These are phyloP conservation scores for Cladophialophora bantiana DNA, from an alignment of 2,329 filamentous ascomycete genomes.

Conservation along the genomic window DNA sequence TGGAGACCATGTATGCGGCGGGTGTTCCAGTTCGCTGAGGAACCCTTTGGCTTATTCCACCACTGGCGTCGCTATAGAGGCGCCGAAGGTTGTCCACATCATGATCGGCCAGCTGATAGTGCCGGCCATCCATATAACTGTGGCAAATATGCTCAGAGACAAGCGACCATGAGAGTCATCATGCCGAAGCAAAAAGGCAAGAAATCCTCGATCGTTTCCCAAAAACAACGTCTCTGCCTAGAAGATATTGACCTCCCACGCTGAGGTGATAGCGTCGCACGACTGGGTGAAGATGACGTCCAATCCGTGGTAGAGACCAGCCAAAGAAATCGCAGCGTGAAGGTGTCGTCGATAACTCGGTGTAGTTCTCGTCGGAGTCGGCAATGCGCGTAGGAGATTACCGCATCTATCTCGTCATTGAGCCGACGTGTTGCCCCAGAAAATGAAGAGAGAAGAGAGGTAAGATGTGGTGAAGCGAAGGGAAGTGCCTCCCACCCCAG, in stretches of 20 bases:
- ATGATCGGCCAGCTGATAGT: neutral
- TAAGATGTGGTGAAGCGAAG: no score
- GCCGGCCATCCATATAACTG: neutral
- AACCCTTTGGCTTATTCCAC: neutral
- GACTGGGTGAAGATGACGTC: neutral
- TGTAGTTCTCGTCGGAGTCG: no score
- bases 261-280: neutral
- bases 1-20: neutral
- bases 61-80: neutral
- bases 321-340: neutral
- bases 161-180: neutral
- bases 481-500: no score
- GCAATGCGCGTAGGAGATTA: no score
- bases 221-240: neutral
- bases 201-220: neutral
- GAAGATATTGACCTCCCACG: neutral
- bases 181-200: neutral
- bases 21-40: neutral
- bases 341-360: neutral
- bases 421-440: no score
- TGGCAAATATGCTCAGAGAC: neutral
- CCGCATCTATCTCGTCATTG: no score
- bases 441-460: no score
- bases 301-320: neutral
- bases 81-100: neutral